A percentile compares a stretch with the other conserved stretches of the same genome.
Conservation (phyloP, 768 basidiomycete genomes). For the Leccinum broughii region DNA sequence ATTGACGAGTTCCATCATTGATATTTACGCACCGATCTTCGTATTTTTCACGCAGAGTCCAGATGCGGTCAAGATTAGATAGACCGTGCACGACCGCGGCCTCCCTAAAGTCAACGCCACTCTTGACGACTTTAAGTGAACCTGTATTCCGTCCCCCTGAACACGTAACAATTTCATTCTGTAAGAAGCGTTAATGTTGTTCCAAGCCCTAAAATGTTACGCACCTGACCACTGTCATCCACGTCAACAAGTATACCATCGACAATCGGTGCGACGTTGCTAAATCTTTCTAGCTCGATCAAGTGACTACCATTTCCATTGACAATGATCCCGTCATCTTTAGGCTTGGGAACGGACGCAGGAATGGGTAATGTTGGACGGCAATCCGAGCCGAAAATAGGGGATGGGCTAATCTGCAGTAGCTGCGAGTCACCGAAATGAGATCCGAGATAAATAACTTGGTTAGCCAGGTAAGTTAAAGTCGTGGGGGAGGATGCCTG, state of each 20-base stretch:
- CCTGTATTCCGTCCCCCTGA: conserved; percentile 81
- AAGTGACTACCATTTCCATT: conserved; percentile 57
- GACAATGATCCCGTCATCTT: conserved; percentile 48
- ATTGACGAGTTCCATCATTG: neutral
- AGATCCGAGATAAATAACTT: conserved; percentile 77
- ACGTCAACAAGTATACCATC: conserved; percentile 78
- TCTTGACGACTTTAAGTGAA: conserved; percentile 72
- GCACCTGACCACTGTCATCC: conserved; percentile 70
- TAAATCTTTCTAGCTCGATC: conserved; percentile 60
- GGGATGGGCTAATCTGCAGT: conserved; percentile 52
- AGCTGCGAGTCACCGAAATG: conserved; percentile 82
- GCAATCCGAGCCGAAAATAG: conserved; percentile 40
- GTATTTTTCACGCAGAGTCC: conserved; percentile 53
- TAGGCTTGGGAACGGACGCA: conserved; percentile 40
- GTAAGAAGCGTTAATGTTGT: neutral
- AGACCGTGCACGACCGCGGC: conserved; percentile 59
- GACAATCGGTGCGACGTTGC: conserved; percentile 80
- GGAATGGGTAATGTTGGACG: conserved; percentile 54
- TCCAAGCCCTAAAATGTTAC: conserved; percentile 12
- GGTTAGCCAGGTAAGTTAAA: conserved; percentile 69
- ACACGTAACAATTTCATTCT: conserved; percentile 85
- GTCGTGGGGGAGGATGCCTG: conserved; percentile 73
- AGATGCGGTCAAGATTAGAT: conserved; percentile 56
- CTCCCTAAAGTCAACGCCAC: conserved; percentile 79
- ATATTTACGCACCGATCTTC: conserved; percentile 47